phyloP scores from a whole-genome alignment of 179 eudicot genomes.

The Silene vulgaris region DNA sequence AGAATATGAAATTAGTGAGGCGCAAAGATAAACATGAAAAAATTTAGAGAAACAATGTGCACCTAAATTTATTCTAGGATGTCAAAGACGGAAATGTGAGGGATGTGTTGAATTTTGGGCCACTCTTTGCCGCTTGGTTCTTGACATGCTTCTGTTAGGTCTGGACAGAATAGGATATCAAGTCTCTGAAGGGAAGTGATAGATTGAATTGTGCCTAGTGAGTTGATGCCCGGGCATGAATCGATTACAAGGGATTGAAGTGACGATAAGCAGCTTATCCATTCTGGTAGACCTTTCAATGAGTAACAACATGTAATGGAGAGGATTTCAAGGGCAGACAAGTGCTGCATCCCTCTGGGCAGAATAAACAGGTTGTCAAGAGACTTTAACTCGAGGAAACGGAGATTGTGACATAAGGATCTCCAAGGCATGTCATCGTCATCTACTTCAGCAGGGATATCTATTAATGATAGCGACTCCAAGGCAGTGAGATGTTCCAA shows the following conservation, averaged over 20 bases:
- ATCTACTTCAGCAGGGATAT: not conserved
- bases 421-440: constrained; percentile 10
- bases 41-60: not conserved
- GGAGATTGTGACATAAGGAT: not conserved
- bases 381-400: not conserved
- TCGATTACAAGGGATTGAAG: not conserved
- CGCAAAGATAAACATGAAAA: too few relatives aligned
- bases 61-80: not conserved
- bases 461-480: not conserved
- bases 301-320: not conserved
- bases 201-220: constrained; percentile 5
- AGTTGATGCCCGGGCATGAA: not conserved
- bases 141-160: constrained; percentile 6
- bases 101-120: constrained; percentile 21
- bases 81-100: not conserved
- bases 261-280: constrained; percentile 13
- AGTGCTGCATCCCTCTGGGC: constrained; percentile 1
- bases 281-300: constrained; percentile 7
- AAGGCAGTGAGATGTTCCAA: constrained; percentile 18
- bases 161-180: not conserved
- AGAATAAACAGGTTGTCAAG: not conserved
- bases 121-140: constrained; percentile 15
- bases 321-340: not conserved
- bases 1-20: too few relatives aligned
- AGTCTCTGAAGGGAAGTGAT: constrained; percentile 14